These are phyloP conservation scores for Nissolia schottii DNA, from an alignment of 306 rosid species.

Conservation along the genomic window DNA sequence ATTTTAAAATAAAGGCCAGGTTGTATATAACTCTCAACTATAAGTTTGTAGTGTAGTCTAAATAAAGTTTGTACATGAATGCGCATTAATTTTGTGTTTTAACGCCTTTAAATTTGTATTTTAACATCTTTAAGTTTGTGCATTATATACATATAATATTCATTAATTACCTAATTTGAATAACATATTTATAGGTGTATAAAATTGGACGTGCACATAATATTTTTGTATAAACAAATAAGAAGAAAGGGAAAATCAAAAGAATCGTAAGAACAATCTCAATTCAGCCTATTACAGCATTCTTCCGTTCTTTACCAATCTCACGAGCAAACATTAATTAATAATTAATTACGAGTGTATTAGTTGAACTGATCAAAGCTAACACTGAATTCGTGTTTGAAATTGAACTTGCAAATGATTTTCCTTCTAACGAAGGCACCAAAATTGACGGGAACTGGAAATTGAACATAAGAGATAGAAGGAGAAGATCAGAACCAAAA, in stretches of 20 bases:
- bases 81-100: too few species aligned
- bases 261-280: background rate
- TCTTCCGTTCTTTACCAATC: background rate
- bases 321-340: background rate
- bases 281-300: background rate
- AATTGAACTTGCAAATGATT: background rate
- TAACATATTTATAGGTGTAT: too few species aligned
- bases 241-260: background rate
- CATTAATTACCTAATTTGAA: too few species aligned
- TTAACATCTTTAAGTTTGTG: too few species aligned
- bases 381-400: background rate
- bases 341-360: background rate
- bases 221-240: too few species aligned
- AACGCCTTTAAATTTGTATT: too few species aligned
- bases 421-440: background rate
- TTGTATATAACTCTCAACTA: too few species aligned
- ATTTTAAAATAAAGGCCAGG: too few species aligned
- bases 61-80: too few species aligned
- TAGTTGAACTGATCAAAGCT: background rate
- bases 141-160: too few species aligned
- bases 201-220: too few species aligned
- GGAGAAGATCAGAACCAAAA: background rate
- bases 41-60: too few species aligned
- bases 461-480: background rate
- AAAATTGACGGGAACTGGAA: background rate